Evolutionary conservation across 2,329 filamentous ascomycete species (phyloP).

Genomic region (Graphiopsis chlorocephala): DNA sequence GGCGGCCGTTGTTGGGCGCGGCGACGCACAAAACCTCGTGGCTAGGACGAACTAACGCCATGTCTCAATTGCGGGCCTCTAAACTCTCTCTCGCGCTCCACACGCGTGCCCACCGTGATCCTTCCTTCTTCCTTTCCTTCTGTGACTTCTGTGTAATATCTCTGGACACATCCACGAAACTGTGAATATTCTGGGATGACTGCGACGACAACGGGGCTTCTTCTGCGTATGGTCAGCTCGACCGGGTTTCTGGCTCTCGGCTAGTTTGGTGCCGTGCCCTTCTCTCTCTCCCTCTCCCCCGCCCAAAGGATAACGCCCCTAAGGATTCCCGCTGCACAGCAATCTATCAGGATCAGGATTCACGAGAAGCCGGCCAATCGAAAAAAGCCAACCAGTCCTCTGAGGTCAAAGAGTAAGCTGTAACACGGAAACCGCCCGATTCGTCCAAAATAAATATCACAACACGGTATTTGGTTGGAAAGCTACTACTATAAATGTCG

Average conservation of each 20-base stretch:
- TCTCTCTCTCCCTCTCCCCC: not conserved
- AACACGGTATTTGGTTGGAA: not conserved
- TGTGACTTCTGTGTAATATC: not conserved
- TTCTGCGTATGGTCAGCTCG: not conserved
- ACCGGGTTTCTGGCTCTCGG: conserved; percentile 2
- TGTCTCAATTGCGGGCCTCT: conserved; percentile 9
- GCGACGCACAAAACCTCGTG: conserved; percentile 11
- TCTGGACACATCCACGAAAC: not conserved
- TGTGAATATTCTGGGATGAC: not conserved
- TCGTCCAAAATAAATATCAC: not conserved
- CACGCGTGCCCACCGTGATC: not conserved
- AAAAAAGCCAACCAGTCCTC: not conserved
- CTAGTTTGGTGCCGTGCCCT: not conserved
- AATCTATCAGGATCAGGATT: conserved; percentile 6
- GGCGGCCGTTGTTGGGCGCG: not conserved
- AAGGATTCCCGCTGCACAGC: conserved; percentile 5
- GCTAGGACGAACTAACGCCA: not conserved
- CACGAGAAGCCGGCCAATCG: not conserved
- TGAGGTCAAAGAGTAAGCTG: not conserved
- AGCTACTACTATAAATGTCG: conserved; percentile 6
- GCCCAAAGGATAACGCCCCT: not conserved
- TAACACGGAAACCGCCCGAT: not conserved
- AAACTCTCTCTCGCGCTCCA: not conserved
- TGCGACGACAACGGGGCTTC: not conserved
- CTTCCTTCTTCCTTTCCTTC: not conserved